Evolutionary conservation across 2,329 filamentous ascomycete species (phyloP).

Genomic region (Xylariales sp.): DNA sequence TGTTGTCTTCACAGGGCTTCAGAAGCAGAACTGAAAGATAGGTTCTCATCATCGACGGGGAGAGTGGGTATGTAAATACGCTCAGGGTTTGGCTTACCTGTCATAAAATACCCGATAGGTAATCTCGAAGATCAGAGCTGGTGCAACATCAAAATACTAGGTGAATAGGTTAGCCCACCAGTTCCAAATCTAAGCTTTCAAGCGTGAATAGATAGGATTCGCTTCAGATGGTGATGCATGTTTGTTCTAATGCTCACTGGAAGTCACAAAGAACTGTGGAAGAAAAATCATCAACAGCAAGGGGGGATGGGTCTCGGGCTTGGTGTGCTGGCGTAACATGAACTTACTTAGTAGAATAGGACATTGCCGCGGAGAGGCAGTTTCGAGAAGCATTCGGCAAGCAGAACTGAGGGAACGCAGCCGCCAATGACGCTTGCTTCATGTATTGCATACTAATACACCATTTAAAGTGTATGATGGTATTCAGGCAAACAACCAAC

Average conservation of each 20-base stretch:
- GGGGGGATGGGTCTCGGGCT: conserved; percentile 8
- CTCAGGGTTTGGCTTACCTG: too few relatives aligned
- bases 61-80: background rate
- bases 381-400: too few relatives aligned
- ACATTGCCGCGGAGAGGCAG: too few relatives aligned
- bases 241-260: conserved; percentile 60
- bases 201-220: conserved; percentile 7
- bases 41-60: conserved; percentile 59
- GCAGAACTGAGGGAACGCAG: too few relatives aligned
- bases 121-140: too few relatives aligned
- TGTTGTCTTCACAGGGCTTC: conserved; percentile 61
- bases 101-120: too few relatives aligned
- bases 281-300: conserved; percentile 49
- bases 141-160: too few relatives aligned
- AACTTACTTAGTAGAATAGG: conserved; percentile 2
- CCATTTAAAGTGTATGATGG: too few relatives aligned
- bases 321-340: background rate
- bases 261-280: conserved; percentile 57
- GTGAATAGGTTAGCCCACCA: too few relatives aligned
- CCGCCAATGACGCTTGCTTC: too few relatives aligned
- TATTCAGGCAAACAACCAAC: too few relatives aligned
- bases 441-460: too few relatives aligned
- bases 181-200: background rate
- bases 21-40: conserved; percentile 71
- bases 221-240: conserved; percentile 77